phyloP scores from a whole-genome alignment of 2,329 filamentous ascomycete species.

The Botrytis hyacinthi region DNA sequence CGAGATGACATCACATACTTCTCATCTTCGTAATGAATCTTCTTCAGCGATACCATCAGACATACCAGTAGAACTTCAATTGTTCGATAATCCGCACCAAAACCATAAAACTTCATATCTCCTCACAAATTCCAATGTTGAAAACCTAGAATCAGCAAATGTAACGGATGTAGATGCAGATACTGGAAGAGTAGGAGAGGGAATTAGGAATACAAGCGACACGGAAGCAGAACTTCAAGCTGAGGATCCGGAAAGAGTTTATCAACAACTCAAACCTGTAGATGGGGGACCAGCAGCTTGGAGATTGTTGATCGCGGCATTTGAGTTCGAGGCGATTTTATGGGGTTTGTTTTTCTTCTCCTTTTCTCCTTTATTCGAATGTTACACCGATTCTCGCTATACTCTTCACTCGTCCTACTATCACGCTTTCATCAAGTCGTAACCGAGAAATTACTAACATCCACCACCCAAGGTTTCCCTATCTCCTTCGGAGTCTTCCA shows the following conservation, averaged over 20 bases:
- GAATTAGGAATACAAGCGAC: background rate
- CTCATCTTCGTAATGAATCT: background rate
- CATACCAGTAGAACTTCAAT: background rate
- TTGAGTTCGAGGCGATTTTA: background rate
- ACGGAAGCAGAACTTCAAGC: background rate
- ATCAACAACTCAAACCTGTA: background rate
- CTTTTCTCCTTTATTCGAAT: background rate
- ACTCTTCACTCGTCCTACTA: background rate
- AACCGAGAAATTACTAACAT: background rate
- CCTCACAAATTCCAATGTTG: too few species aligned
- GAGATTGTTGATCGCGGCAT: background rate
- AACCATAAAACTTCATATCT: background rate
- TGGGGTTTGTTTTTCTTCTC: background rate
- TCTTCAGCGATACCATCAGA: background rate
- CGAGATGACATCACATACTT: background rate
- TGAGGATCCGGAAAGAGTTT: background rate
- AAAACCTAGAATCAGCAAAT: background rate
- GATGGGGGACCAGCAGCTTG: background rate
- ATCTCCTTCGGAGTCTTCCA: constrained; percentile 14
- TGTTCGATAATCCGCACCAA: background rate
- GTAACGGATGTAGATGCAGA: background rate
- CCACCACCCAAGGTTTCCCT: background rate
- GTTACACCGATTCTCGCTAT: background rate
- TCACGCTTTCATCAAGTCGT: background rate
- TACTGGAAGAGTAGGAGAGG: background rate